Evolutionary conservation across 495 filamentous ascomycete species (phyloP), one percentile per base, ranked within the genome.

Genomic region (Umbilicaria muhlenbergii): DNA sequence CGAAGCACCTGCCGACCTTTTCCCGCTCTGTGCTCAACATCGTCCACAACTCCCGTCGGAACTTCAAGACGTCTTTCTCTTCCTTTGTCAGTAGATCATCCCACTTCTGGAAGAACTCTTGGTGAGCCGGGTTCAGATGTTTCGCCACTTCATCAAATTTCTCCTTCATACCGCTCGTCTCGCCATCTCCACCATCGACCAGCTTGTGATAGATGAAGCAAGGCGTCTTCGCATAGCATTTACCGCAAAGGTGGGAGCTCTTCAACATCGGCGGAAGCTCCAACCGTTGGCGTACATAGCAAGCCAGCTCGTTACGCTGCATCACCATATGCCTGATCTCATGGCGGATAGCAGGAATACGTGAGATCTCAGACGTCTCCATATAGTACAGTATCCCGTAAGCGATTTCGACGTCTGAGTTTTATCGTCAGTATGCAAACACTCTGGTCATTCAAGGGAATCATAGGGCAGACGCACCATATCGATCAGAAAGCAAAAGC

Each of bases 131-230:
- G 21, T 70, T 83, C 21, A 96, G 66, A 54, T 91, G 80, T 41
- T 71, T 61, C 34, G 88, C 83, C 3, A 80, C 64, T 28, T 83
- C 75, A 14, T 81, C 77, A 46, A 93, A 93, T 47, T 81, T 77
- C 1, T 80, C 70, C 45, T 76, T 75, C 38, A 86, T 68, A 11
- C 76, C 78, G 46, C 83, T 91, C 4, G 80, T 80, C 52, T 91
- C 81, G 21, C 81, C 78, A 50, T 81, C 71, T 1, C 91, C 91
- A 50, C 79, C 73, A 51, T 96, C 91, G 0, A 75, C 69, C n/a
- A 96, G 75, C 48, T 83, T 91, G 58, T 98, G 87, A 53, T 95
- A 98, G 41, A 92, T 76, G 54, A 95, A 91, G 55, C 91, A 98
- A 14, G 87, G 64, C 3, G 76, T 74, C 59, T 86, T 83, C 2